Evolutionary conservation across 225 moss, liverwort and hornwort genomes (phyloP), one percentile per base, ranked within the genome.

Genomic region (Neckera pumila): DNA sequence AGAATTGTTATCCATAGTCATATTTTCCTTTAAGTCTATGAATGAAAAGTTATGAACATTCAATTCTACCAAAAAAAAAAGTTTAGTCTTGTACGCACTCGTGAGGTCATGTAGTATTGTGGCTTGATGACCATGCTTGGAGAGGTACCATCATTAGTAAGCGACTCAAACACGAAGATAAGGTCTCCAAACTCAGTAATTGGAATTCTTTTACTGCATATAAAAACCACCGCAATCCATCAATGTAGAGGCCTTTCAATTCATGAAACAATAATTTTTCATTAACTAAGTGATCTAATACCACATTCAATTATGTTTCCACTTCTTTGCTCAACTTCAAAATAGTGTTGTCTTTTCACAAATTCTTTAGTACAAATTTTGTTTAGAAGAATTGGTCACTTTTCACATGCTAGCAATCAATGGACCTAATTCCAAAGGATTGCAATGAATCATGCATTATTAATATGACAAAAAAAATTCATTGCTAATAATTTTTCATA

Each of bases 91-190:
- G 25, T 69, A 89, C 89, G 51, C 10, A 92, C 91, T 64, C 31
- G 71, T 27, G 65, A 80, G 76, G 92, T 81, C 12, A 93, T 89
- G 64, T 88, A 93, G 34, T 89, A 69, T 30, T 86, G 77, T 49
- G 92, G 89, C 63, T 89, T 86, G 28, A 93, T 88, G 64, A 89
- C 33, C 26, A 93, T 84, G 38, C 86, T 42, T 13, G 91, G 75
- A 72, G 88, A 71, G 45, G n/a, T 9, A 28, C 9, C 72, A 31
- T 65, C 70, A 14, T 47, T 4, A 22, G 0, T 8, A 40, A 82
- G 78, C 10, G 89, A 30, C 2, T 82, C 42, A 82, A 93, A 93
- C 6, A 34, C 58, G 2, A 93, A 56, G 13, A 45, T 28, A 53
- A 91, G 84, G 59, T 88, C 86, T 57, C 91, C 91, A 84, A 91